These are phyloP conservation scores for Colletotrichum gigasporum DNA, from an alignment of 2,329 filamentous ascomycete species.

Conservation along the genomic window DNA sequence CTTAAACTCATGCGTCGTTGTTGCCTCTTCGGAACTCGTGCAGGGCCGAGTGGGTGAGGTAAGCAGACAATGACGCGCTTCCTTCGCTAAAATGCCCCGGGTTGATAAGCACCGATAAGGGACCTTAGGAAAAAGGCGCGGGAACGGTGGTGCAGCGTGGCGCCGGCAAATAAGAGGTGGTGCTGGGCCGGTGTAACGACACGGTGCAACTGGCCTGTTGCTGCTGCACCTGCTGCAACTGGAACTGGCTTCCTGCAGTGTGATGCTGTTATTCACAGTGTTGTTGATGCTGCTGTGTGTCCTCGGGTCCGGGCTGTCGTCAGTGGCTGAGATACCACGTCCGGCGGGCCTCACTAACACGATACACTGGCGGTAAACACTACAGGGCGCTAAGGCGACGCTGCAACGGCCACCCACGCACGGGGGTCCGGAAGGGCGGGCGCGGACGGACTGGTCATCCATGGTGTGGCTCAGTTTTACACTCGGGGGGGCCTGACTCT, in stretches of 20 bases:
- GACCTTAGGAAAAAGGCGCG: not conserved
- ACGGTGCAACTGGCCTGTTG: too few species aligned
- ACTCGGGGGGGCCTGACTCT: slow-evolving; percentile 7
- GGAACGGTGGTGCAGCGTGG: not conserved
- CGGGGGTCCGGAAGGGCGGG: not conserved
- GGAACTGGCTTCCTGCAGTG: too few species aligned
- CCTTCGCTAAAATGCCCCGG: not conserved
- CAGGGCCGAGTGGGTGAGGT: not conserved
- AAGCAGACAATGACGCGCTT: slow-evolving; percentile 4
- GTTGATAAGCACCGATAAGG: slow-evolving; percentile 5
- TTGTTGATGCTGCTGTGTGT: too few species aligned
- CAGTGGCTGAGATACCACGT: slow-evolving; percentile 6
- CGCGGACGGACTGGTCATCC: not conserved
- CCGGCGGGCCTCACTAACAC: slow-evolving; percentile 6
- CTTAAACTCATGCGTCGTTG: slow-evolving; percentile 7
- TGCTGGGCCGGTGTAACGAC: too few species aligned
- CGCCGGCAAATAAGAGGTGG: slow-evolving; percentile 5
- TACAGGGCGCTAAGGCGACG: slow-evolving; percentile 7
- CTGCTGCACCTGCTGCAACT: too few species aligned
- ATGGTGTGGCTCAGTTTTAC: not conserved
- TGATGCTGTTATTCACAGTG: too few species aligned
- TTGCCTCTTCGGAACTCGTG: slow-evolving; percentile 10
- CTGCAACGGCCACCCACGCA: slow-evolving; percentile 4
- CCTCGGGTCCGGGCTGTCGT: slow-evolving; percentile 4
- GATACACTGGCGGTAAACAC: not conserved